These are phyloP conservation scores for Ophiostoma australiae DNA, from an alignment of 2,329 filamentous ascomycete genomes.

Conservation along the genomic window DNA sequence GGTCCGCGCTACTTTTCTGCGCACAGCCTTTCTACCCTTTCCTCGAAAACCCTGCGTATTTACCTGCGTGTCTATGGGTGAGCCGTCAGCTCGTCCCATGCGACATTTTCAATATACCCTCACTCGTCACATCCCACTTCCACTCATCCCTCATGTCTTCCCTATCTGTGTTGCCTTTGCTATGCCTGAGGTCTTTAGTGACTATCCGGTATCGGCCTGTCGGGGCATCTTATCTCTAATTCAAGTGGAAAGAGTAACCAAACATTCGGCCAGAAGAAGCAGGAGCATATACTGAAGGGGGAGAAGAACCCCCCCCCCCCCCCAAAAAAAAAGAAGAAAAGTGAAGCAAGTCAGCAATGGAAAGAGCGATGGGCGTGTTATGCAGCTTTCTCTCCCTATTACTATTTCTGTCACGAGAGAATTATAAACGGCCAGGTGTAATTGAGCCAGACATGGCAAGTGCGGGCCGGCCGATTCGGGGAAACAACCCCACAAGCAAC, in stretches of 20 bases:
- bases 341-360: neutral
- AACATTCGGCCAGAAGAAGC: neutral
- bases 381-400: neutral
- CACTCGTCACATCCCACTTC: slow-evolving; percentile 5
- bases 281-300: neutral
- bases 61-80: neutral
- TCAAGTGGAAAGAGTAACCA: neutral
- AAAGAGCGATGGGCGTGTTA: neutral
- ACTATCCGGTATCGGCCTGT: neutral
- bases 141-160: slow-evolving; percentile 1
- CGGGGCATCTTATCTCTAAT: neutral
- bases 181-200: neutral
- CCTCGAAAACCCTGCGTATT: neutral
- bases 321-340: neutral
- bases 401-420: neutral
- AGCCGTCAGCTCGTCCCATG: neutral
- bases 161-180: neutral
- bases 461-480: slow-evolving; percentile 15
- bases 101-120: slow-evolving; percentile 16
- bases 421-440: slow-evolving; percentile 1
- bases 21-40: neutral
- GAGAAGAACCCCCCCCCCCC: no score
- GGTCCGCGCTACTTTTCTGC: neutral
- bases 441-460: slow-evolving; percentile 7
- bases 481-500: neutral